Evolutionary conservation across 2,329 filamentous ascomycete genomes (phyloP).

Genomic region (Parasarocladium wereldwijsianum): DNA sequence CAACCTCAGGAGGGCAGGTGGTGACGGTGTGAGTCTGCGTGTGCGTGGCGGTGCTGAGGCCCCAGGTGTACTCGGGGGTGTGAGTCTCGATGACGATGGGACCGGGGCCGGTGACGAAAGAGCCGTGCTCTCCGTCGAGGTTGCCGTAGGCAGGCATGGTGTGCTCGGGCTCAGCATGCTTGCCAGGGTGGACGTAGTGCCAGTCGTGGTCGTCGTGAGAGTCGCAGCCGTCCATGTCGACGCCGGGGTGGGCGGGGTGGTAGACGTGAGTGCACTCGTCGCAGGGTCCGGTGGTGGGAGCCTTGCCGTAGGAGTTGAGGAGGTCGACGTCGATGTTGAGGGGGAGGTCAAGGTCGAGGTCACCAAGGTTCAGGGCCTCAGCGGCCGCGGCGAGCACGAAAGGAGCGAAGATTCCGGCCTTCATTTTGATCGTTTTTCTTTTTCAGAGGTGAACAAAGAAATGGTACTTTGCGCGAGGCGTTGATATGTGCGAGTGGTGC

Average conservation of each 20-base stretch:
- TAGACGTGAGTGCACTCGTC: conserved; percentile 15
- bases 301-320: conserved; percentile 5
- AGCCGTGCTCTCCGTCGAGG: too few species aligned
- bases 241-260: conserved; percentile 21
- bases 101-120: too few species aligned
- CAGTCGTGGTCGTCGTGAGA: conserved; percentile 14
- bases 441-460: too few species aligned
- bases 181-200: conserved; percentile 21
- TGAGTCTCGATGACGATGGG: too few species aligned
- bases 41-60: conserved; percentile 25
- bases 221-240: conserved; percentile 22
- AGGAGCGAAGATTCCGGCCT: conserved; percentile 9
- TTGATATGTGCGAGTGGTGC: conserved; percentile 2
- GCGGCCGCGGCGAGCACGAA: conserved; percentile 10
- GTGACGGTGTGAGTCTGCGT: conserved; percentile 23
- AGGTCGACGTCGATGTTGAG: conserved; percentile 7
- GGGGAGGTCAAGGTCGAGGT: conserved; percentile 6
- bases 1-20: conserved; percentile 20
- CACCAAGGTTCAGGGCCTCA: conserved; percentile 6
- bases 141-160: too few species aligned
- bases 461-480: not conserved
- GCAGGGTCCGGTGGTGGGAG: conserved; percentile 11
- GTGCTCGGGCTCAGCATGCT: conserved; percentile 11
- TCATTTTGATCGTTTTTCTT: conserved; percentile 5
- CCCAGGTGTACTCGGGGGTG: conserved; percentile 20